Evolutionary conservation across 805 yeast genomes (phyloP).

Genomic region (Spathaspora gorwiae): DNA sequence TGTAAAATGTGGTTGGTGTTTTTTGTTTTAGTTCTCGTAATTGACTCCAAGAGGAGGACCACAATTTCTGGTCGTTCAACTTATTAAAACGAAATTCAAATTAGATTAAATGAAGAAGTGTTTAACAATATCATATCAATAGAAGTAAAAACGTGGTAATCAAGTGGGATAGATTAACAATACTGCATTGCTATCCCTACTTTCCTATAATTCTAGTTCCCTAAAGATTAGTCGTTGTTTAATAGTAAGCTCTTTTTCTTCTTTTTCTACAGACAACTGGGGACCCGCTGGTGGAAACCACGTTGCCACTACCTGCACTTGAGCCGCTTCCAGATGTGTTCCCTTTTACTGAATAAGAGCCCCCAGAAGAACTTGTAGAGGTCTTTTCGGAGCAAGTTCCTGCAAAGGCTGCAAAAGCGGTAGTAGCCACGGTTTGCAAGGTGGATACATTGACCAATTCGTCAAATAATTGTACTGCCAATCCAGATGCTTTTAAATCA

Average conservation of each 20-base stretch:
- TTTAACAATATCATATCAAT: too few species aligned
- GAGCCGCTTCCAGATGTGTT: constrained; percentile 10
- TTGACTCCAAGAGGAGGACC: too few species aligned
- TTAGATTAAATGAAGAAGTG: too few species aligned
- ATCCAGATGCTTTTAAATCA: constrained; percentile 30
- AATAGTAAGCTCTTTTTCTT: constrained; percentile 18
- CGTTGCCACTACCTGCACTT: background rate
- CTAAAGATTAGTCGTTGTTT: background rate
- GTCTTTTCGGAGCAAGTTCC: constrained; percentile 14
- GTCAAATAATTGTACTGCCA: constrained; percentile 29
- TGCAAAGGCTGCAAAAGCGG: constrained; percentile 35
- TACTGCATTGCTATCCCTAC: too few species aligned
- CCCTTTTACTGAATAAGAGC: constrained; percentile 8
- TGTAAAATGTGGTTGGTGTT: too few species aligned
- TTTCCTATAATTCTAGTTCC: too few species aligned
- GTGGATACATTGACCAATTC: constrained; percentile 30
- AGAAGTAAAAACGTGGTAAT: too few species aligned
- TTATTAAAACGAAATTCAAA: too few species aligned
- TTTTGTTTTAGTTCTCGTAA: too few species aligned
- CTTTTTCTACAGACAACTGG: constrained; percentile 16
- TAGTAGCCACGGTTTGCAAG: constrained; percentile 28
- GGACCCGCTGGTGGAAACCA: constrained; percentile 4
- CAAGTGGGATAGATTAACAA: too few species aligned
- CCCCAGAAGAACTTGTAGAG: constrained; percentile 7
- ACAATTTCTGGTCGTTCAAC: too few species aligned